Evolutionary conservation across 2,329 filamentous ascomycete species (phyloP).

Genomic region (Madurella fahalii): DNA sequence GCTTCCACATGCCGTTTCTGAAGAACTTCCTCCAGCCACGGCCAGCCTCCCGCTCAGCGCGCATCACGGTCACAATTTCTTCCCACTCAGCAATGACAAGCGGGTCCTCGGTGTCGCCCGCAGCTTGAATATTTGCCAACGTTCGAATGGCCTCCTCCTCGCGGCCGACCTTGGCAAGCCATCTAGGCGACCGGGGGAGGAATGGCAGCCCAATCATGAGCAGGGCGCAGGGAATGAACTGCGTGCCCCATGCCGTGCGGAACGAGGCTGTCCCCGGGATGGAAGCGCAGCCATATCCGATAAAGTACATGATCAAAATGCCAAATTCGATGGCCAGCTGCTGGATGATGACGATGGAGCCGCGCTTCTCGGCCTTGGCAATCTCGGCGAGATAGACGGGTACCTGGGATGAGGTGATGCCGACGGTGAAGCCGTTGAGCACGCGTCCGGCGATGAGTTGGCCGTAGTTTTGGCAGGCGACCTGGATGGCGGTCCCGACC

Average conservation of each 20-base stretch:
- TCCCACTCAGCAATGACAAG: constrained; percentile 55
- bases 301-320: constrained; percentile 66
- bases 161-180: constrained; percentile 59
- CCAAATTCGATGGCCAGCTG: constrained; percentile 73
- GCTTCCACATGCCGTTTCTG: constrained; percentile 52
- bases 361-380: constrained; percentile 53
- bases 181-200: constrained; percentile 59
- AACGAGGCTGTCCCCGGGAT: constrained; percentile 56
- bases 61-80: constrained; percentile 44
- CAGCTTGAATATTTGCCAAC: constrained; percentile 54
- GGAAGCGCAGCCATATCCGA: constrained; percentile 61
- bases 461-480: constrained; percentile 53
- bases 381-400: constrained; percentile 67
- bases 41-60: constrained; percentile 34
- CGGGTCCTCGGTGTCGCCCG: constrained; percentile 50
- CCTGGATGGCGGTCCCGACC: constrained; percentile 57
- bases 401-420: constrained; percentile 63
- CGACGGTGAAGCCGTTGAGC: constrained; percentile 62
- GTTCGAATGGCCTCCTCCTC: constrained; percentile 52
- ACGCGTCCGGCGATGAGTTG: constrained; percentile 53
- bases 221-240: constrained; percentile 57
- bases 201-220: constrained; percentile 57
- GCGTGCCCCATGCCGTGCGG: constrained; percentile 61
- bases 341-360: constrained; percentile 65
- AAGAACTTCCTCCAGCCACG: constrained; percentile 38